These are phyloP conservation scores for Amaranthus hypochondriacus DNA, from an alignment of 148 eudicot species.

Conservation along the genomic window DNA sequence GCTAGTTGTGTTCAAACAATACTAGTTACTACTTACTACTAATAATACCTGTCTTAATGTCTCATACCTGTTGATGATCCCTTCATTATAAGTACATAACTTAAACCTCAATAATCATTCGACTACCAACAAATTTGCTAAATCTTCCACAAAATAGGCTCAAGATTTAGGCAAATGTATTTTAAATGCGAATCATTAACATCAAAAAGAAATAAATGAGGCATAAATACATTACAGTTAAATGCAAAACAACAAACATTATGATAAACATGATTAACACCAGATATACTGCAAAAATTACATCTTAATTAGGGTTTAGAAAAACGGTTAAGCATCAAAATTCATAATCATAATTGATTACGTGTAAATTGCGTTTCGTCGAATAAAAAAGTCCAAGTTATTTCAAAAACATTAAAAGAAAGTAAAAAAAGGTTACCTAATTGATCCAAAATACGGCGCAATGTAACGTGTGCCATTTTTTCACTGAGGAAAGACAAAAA, in stretches of 20 bases:
- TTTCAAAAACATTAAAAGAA: neutral
- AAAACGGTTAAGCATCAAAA: neutral
- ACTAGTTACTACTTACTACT: too few relatives aligned
- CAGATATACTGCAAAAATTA: too few relatives aligned
- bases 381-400: neutral
- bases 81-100: neutral
- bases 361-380: neutral
- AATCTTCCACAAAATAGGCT: too few relatives aligned
- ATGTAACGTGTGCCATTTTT: conserved; percentile 28
- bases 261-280: too few relatives aligned
- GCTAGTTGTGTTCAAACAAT: neutral
- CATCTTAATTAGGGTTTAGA: neutral
- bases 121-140: neutral
- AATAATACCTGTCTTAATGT: too few relatives aligned
- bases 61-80: too few relatives aligned
- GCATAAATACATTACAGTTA: too few relatives aligned
- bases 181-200: too few relatives aligned
- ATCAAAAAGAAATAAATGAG: too few relatives aligned
- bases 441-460: conserved; percentile 22
- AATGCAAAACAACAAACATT: too few relatives aligned
- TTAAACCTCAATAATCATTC: neutral
- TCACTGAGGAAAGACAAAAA: neutral
- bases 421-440: conserved; percentile 26
- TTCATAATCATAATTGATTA: neutral
- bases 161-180: too few relatives aligned